phyloP scores from a whole-genome alignment of 1,284 basidiomycete genomes.

The Moesziomyces aphidis region DNA sequence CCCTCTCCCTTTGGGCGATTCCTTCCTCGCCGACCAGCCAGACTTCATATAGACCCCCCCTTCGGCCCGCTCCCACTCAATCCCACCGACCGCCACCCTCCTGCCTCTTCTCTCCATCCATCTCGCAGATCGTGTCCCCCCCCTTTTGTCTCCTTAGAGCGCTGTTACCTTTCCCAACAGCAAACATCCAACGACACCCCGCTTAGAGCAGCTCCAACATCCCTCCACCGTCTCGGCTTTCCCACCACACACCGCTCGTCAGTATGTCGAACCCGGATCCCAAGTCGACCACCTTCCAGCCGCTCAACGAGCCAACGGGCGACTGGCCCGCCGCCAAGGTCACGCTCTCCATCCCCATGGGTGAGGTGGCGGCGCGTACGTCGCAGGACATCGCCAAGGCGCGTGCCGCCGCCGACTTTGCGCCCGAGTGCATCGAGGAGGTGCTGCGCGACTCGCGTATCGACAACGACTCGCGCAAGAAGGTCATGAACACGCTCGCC shows the following conservation, averaged over 20 bases:
- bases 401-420: constrained; percentile 45
- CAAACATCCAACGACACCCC: neutral
- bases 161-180: neutral
- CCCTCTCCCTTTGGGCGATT: neutral
- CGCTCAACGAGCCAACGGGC: constrained; percentile 42
- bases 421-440: constrained; percentile 56
- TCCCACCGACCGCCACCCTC: neutral
- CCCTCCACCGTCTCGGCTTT: neutral
- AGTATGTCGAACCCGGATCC: constrained; percentile 32
- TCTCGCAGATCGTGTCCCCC: neutral
- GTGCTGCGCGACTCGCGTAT: constrained; percentile 57
- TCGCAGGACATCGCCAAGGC: constrained; percentile 51
- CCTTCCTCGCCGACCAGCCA: neutral
- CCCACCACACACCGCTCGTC: constrained; percentile 1
- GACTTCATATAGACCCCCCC: constrained; percentile 7
- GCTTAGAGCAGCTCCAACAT: neutral
- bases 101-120: neutral
- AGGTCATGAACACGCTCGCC: constrained; percentile 50
- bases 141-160: constrained; percentile 1
- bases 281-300: constrained; percentile 39
- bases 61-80: too few species aligned
- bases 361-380: constrained; percentile 49
- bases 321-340: constrained; percentile 39
- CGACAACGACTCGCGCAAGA: constrained; percentile 54
- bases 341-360: constrained; percentile 60